Percentiles rank a stretch among this genome's conserved stretches.
Conservation (phyloP, 2,329 filamentous ascomycete genomes). For the Rhytidhysteron rufulum region DNA sequence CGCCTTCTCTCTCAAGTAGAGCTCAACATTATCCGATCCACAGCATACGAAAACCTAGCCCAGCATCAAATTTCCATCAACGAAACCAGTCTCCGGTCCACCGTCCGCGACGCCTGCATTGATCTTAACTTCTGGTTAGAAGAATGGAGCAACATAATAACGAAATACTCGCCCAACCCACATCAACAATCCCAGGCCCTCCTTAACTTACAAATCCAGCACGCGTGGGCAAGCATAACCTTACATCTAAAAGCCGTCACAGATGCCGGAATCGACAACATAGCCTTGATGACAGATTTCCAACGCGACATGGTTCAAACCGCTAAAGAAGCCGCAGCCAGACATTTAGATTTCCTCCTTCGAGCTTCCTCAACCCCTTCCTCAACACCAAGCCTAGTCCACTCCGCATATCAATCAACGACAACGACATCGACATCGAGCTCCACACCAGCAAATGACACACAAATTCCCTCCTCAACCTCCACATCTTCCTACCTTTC, state of each 20-base stretch:
- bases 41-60: too few relatives aligned
- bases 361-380: constrained; percentile 14
- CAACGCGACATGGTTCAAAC: constrained; percentile 48
- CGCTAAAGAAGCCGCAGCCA: constrained; percentile 49
- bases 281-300: constrained; percentile 48
- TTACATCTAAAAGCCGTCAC: constrained; percentile 50
- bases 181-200: constrained; percentile 21
- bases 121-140: constrained; percentile 40
- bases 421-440: too few relatives aligned
- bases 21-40: too few relatives aligned
- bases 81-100: too few relatives aligned
- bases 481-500: too few relatives aligned
- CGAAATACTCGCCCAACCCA: constrained; percentile 13
- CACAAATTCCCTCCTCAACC: too few relatives aligned
- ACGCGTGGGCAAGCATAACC: constrained; percentile 53
- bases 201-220: constrained; percentile 49
- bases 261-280: constrained; percentile 47
- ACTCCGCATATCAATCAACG: too few relatives aligned
- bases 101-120: too few relatives aligned
- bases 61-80: too few relatives aligned
- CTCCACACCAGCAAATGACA: too few relatives aligned
- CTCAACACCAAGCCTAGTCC: too few relatives aligned
- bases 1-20: too few relatives aligned
- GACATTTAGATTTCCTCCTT: constrained; percentile 49
- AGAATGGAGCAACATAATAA: constrained; percentile 31